Conservation (phyloP, 2,329 filamentous ascomycete genomes). For the Alternaria triticina region DNA sequence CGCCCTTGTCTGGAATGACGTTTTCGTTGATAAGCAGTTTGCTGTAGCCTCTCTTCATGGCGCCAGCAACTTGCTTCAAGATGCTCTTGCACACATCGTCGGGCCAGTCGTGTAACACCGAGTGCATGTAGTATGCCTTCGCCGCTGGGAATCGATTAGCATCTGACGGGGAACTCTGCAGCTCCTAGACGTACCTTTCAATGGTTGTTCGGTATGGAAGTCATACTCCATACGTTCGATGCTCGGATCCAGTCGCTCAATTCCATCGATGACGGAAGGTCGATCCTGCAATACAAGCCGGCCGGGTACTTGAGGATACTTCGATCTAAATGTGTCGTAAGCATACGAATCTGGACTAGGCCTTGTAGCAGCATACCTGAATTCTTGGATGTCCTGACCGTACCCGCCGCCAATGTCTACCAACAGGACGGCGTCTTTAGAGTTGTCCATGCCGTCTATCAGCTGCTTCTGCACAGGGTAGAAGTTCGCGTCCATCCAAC, state of each 20-base stretch:
- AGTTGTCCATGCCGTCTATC: neutral
- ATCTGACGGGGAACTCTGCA: neutral
- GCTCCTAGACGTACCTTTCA: neutral
- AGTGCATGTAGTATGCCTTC: neutral
- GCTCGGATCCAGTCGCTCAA: neutral
- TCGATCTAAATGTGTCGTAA: neutral
- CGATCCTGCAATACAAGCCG: neutral
- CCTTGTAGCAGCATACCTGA: neutral
- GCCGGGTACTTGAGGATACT: neutral
- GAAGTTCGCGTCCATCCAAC: neutral
- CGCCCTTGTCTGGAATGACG: neutral
- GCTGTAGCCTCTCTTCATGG: neutral
- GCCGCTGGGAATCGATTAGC: neutral
- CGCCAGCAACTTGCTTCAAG: neutral
- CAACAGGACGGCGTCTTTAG: neutral
- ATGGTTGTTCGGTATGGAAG: neutral
- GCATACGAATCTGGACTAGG: neutral
- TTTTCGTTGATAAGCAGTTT: neutral
- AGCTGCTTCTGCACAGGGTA: neutral
- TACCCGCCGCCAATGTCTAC: neutral
- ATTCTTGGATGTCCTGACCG: neutral
- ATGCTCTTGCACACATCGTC: neutral
- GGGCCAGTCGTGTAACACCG: neutral
- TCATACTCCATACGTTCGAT: neutral
- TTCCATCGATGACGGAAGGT: neutral